These are phyloP conservation scores for Linnemannia zychae DNA, from an alignment of 192 early-diverging fungal species.

Conservation along the genomic window DNA sequence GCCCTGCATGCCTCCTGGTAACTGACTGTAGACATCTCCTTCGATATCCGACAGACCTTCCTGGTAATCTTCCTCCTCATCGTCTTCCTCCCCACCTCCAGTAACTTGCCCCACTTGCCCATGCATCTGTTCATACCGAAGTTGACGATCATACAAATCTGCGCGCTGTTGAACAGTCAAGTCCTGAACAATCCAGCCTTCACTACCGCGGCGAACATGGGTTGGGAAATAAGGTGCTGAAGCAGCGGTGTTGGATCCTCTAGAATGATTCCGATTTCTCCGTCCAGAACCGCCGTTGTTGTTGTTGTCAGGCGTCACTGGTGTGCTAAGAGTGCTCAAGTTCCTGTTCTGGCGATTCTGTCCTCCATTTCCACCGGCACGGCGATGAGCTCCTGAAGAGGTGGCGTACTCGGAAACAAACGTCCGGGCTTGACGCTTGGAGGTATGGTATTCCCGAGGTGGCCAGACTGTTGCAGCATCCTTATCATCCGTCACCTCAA, in stretches of 20 bases:
- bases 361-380: background rate
- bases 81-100: conserved; percentile 13
- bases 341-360: background rate
- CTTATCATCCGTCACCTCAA: conserved; percentile 66
- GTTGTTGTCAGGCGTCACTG: background rate
- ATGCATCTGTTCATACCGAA: conserved; percentile 53
- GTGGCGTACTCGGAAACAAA: conserved; percentile 47
- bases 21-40: conserved; percentile 11
- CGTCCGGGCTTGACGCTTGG: conserved; percentile 33
- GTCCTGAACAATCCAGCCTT: conserved; percentile 56
- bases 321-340: conserved; percentile 23
- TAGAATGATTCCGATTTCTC: background rate
- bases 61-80: conserved; percentile 34
- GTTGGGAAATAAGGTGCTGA: conserved; percentile 29
- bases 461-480: conserved; percentile 72
- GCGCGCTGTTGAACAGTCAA: conserved; percentile 55
- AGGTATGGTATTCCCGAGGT: conserved; percentile 73
- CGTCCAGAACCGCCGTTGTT: background rate
- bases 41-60: conserved; percentile 54
- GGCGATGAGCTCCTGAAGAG: conserved; percentile 24
- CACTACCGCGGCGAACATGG: conserved; percentile 55
- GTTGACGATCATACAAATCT: conserved; percentile 58
- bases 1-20: conserved; percentile 51
- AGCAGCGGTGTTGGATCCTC: background rate
- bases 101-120: conserved; percentile 22